Percentiles rank a stretch among this genome's conserved stretches.
phyloP scores from a whole-genome alignment of 768 basidiomycete species.

The Tricholomella constricta region DNA sequence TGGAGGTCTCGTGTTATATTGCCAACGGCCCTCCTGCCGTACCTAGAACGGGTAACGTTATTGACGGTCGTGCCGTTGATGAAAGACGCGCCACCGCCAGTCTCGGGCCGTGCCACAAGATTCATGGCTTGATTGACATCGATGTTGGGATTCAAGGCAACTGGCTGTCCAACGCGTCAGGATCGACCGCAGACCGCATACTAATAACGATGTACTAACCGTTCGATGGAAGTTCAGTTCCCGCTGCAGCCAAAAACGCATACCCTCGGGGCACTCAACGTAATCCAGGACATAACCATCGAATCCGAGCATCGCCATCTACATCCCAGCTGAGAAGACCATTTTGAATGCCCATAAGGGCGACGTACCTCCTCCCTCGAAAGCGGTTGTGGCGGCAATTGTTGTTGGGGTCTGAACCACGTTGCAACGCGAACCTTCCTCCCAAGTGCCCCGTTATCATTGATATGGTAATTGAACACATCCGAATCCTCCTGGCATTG shows the following conservation, averaged over 20 bases:
- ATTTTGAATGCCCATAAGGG: background rate
- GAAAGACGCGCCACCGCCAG: constrained; percentile 59
- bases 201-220: constrained; percentile 43
- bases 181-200: background rate
- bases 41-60: constrained; percentile 64
- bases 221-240: constrained; percentile 71
- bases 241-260: constrained; percentile 69
- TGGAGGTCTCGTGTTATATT: constrained; percentile 63
- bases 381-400: constrained; percentile 56
- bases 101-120: constrained; percentile 48
- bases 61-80: constrained; percentile 62
- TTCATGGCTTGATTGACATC: constrained; percentile 62
- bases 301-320: constrained; percentile 69
- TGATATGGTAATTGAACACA: constrained; percentile 64
- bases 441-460: constrained; percentile 61
- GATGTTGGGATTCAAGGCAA: constrained; percentile 55
- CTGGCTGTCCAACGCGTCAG: constrained; percentile 46
- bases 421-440: constrained; percentile 57
- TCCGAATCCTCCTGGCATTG: constrained; percentile 84
- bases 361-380: constrained; percentile 52
- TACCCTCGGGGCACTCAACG: constrained; percentile 72
- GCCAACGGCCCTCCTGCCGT: constrained; percentile 63
- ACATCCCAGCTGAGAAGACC: background rate
- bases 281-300: constrained; percentile 85
- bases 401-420: constrained; percentile 61